Percentiles rank a stretch among this genome's conserved stretches.
Evolutionary conservation across 306 rosid species (phyloP).

Genomic region (Inga laurina): DNA sequence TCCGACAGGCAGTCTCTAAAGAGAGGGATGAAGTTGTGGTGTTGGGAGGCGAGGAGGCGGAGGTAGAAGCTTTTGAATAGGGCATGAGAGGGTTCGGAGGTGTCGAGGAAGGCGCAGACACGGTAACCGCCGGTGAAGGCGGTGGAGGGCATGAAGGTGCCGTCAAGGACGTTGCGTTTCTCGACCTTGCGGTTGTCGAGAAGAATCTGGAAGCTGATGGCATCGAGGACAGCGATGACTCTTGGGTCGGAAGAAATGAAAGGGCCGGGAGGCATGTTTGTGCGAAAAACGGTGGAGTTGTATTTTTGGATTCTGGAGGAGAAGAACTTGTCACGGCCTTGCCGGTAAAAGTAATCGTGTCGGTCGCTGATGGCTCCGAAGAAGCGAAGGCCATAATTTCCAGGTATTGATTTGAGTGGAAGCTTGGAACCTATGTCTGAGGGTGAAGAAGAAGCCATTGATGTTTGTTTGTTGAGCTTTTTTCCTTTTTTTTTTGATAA

Average conservation of each 20-base stretch:
- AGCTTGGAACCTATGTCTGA: conserved; percentile 5
- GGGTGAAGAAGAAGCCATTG: conserved; percentile 10
- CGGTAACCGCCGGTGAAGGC: conserved; percentile 71
- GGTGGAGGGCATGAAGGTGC: conserved; percentile 83
- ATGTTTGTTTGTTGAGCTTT: neutral
- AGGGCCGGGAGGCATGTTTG: conserved; percentile 84
- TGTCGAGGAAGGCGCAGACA: conserved; percentile 63
- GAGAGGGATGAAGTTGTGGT: conserved; percentile 51
- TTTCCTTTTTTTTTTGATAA: neutral
- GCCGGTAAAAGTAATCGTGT: conserved; percentile 61
- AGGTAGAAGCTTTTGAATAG: conserved; percentile 48
- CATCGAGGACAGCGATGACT: conserved; percentile 66
- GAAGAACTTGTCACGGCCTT: conserved; percentile 68
- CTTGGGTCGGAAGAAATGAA: conserved; percentile 55
- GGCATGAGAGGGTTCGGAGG: conserved; percentile 55
- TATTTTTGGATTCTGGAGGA: conserved; percentile 35
- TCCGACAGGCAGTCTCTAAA: conserved; percentile 35
- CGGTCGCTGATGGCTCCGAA: conserved; percentile 64
- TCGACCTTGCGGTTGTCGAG: conserved; percentile 60
- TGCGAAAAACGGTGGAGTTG: conserved; percentile 65
- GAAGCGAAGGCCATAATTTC: conserved; percentile 56
- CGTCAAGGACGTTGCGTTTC: conserved; percentile 62
- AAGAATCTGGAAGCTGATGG: conserved; percentile 57
- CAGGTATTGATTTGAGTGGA: conserved; percentile 64
- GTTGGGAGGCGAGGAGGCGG: conserved; percentile 33